A percentile compares a stretch with the other conserved stretches of the same genome.
phyloP scores from a whole-genome alignment of 2,329 filamentous ascomycete genomes.

The Blastomyces gilchristii region DNA sequence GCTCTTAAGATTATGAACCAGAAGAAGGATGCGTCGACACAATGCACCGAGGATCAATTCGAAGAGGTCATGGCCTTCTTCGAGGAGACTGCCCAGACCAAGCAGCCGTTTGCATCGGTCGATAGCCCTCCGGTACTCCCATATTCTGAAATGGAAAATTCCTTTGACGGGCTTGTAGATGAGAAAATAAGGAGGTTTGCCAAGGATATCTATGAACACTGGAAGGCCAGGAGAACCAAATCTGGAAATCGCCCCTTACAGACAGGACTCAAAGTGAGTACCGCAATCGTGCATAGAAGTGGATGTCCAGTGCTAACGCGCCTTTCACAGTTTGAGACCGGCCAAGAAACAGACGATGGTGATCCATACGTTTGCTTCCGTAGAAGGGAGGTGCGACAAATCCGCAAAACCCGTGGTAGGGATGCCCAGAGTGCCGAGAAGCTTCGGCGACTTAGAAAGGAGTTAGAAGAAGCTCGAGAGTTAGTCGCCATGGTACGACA shows the following conservation, averaged over 20 bases:
- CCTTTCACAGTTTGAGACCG: slow-evolving; percentile 61
- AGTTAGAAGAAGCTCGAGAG: slow-evolving; percentile 79
- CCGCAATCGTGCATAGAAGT: neutral
- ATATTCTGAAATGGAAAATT: slow-evolving; percentile 64
- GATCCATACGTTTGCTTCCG: slow-evolving; percentile 98
- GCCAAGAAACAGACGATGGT: slow-evolving; percentile 85
- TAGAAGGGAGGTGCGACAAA: slow-evolving; percentile 84
- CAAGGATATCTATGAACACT: slow-evolving; percentile 80
- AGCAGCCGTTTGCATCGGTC: slow-evolving; percentile 80
- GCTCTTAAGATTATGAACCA: slow-evolving; percentile 78
- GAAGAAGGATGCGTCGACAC: slow-evolving; percentile 52
- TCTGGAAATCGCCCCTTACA: slow-evolving; percentile 63
- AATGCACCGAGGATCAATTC: slow-evolving; percentile 81
- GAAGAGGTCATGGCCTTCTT: slow-evolving; percentile 92
- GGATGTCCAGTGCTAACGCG: slow-evolving; percentile 8
- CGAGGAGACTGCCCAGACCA: slow-evolving; percentile 71
- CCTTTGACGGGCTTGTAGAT: slow-evolving; percentile 50
- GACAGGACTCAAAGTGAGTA: slow-evolving; percentile 58
- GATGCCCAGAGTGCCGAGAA: slow-evolving; percentile 94
- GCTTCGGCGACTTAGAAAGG: slow-evolving; percentile 77
- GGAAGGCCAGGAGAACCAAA: slow-evolving; percentile 61
- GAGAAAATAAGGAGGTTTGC: slow-evolving; percentile 49
- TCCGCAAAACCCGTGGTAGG: slow-evolving; percentile 84
- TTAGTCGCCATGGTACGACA: slow-evolving; percentile 67
- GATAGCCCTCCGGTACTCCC: slow-evolving; percentile 72